phyloP scores from a whole-genome alignment of 2,329 filamentous ascomycete genomes.

The Magnaporthales sp. region DNA sequence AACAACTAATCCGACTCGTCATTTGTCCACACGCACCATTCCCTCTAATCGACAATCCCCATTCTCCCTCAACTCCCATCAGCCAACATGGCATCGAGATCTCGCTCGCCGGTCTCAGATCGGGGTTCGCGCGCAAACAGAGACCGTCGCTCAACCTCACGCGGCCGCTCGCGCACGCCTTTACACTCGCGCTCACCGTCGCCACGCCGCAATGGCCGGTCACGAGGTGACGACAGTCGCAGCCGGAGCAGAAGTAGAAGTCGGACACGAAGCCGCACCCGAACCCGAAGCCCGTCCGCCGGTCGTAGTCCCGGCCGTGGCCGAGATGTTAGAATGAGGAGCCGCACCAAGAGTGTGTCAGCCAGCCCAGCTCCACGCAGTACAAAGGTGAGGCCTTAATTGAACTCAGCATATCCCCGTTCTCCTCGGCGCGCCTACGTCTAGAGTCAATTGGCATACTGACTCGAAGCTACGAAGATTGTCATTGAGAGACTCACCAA shows the following conservation, averaged over 20 bases:
- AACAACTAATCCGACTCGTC: neutral
- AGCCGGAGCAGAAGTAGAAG: slow-evolving; percentile 21
- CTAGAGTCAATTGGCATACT: neutral
- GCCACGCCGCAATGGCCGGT: slow-evolving; percentile 26
- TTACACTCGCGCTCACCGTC: slow-evolving; percentile 19
- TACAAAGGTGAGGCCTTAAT: slow-evolving; percentile 38
- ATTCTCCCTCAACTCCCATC: neutral
- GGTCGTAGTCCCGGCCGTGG: slow-evolving; percentile 24
- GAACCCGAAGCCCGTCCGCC: slow-evolving; percentile 20
- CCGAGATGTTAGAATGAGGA: slow-evolving; percentile 12
- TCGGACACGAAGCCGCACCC: slow-evolving; percentile 16
- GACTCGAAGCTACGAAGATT: slow-evolving; percentile 46
- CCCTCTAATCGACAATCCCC: too few relatives aligned
- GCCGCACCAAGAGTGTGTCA: slow-evolving; percentile 21
- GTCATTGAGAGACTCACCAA: slow-evolving; percentile 94
- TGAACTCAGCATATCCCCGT: neutral
- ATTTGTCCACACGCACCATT: neutral
- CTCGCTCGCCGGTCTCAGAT: slow-evolving; percentile 3
- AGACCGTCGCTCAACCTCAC: slow-evolving; percentile 1
- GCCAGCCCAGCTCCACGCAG: slow-evolving; percentile 31
- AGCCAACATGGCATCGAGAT: slow-evolving; percentile 3
- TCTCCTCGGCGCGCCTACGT: neutral
- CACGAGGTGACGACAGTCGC: slow-evolving; percentile 12
- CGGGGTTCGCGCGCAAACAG: slow-evolving; percentile 1
- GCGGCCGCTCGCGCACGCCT: slow-evolving; percentile 4